phyloP scores from a whole-genome alignment of 495 filamentous ascomycete species.

The Annulohypoxylon bovei region DNA sequence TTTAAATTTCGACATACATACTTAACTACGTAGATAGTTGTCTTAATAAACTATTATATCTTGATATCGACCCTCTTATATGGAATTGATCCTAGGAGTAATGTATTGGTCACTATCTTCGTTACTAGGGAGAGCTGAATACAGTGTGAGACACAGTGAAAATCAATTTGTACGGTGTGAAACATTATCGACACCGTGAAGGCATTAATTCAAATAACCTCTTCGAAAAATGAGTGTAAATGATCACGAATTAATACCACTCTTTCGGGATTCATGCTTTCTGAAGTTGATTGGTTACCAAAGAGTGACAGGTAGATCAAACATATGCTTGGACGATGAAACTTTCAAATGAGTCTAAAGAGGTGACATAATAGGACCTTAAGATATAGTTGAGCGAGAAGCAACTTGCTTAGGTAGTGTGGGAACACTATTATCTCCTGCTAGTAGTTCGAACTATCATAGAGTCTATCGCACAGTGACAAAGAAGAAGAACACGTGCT shows the following conservation, averaged over 20 bases:
- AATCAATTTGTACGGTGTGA: background rate
- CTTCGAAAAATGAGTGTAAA: no score
- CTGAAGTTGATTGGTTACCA: background rate
- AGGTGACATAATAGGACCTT: background rate
- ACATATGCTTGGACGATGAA: background rate
- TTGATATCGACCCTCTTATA: no score
- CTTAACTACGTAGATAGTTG: no score
- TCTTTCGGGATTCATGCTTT: no score
- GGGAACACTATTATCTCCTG: background rate
- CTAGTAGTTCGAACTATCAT: background rate
- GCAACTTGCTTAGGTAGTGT: background rate
- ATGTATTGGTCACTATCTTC: background rate
- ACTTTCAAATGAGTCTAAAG: background rate
- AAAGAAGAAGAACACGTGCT: constrained; percentile 2
- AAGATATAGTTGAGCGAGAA: background rate
- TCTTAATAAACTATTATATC: no score
- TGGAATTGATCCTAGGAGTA: no score
- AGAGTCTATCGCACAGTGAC: background rate
- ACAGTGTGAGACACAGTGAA: background rate
- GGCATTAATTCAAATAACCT: background rate
- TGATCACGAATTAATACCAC: background rate
- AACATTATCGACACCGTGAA: background rate
- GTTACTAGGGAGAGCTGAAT: background rate
- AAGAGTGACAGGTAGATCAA: background rate
- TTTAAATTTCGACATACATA: no score